These are phyloP conservation scores for Wickerhamiella occidentalis DNA, from an alignment of 805 yeast species.

Conservation along the genomic window DNA sequence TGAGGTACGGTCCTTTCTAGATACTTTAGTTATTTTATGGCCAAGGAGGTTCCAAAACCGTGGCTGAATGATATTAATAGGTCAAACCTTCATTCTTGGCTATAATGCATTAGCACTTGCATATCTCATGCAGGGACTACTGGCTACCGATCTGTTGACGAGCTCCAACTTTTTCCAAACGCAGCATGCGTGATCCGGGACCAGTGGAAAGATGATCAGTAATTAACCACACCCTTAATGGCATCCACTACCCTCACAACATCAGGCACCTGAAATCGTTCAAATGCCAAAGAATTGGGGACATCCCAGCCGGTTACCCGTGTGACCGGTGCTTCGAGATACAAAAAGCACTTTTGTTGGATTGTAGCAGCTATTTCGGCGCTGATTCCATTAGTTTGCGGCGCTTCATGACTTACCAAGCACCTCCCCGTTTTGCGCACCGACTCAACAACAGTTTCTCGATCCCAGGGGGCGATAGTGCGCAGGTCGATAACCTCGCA, in stretches of 20 bases:
- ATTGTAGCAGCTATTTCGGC: slow-evolving; percentile 89
- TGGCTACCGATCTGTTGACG: slow-evolving; percentile 3
- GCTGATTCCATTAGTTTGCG: slow-evolving; percentile 88
- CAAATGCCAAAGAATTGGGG: slow-evolving; percentile 92
- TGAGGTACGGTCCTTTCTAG: too few relatives aligned
- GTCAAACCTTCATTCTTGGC: not conserved
- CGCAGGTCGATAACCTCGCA: slow-evolving; percentile 84
- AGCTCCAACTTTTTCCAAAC: not conserved
- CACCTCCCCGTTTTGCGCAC: slow-evolving; percentile 79
- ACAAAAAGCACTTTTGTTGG: slow-evolving; percentile 87
- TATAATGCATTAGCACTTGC: not conserved
- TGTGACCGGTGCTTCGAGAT: slow-evolving; percentile 87
- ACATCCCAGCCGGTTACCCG: slow-evolving; percentile 95
- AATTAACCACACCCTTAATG: slow-evolving; percentile 23
- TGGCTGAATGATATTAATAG: not conserved
- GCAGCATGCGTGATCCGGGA: not conserved
- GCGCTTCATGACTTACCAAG: slow-evolving; percentile 82
- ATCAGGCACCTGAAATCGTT: slow-evolving; percentile 94
- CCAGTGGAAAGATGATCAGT: slow-evolving; percentile 11
- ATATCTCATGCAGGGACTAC: not conserved
- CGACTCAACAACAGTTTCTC: slow-evolving; percentile 62
- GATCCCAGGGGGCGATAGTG: slow-evolving; percentile 86
- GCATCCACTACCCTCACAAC: slow-evolving; percentile 26
- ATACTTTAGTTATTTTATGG: too few relatives aligned
- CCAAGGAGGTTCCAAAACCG: too few relatives aligned